Evolutionary conservation across 116 monocot species (phyloP).

Genomic region (Papilionanthe hybrid): DNA sequence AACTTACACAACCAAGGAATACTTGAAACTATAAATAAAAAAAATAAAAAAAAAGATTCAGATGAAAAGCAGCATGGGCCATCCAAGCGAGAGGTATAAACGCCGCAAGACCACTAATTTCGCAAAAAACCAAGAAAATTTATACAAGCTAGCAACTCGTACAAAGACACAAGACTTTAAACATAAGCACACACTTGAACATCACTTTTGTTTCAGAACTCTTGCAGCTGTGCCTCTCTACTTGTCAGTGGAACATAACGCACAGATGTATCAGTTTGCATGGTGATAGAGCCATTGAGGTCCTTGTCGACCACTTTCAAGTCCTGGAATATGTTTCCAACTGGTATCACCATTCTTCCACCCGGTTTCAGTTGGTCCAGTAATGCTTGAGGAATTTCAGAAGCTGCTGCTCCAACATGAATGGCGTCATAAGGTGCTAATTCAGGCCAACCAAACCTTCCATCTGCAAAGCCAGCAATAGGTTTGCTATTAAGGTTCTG

Average conservation of each 20-base stretch:
- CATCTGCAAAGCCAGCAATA: constrained; percentile 38
- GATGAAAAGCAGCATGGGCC: no score
- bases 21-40: no score
- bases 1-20: no score
- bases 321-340: constrained; percentile 61
- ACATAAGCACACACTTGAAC: background rate
- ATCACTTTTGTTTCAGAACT: constrained; percentile 4
- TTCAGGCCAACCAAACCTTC: constrained; percentile 70
- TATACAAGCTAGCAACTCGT: background rate
- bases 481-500: background rate
- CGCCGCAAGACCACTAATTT: no score
- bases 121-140: background rate
- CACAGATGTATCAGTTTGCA: constrained; percentile 50
- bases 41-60: no score
- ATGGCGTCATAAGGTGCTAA: constrained; percentile 74
- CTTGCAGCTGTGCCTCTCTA: constrained; percentile 48
- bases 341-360: constrained; percentile 83
- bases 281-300: constrained; percentile 47
- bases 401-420: constrained; percentile 74
- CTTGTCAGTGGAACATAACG: constrained; percentile 83
- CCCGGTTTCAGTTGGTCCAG: constrained; percentile 80
- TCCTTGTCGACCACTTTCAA: constrained; percentile 71
- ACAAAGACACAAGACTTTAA: background rate
- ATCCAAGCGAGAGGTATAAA: no score
- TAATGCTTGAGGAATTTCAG: constrained; percentile 53